Percentiles rank a stretch among this genome's conserved stretches.
Conservation (phyloP, 1,284 basidiomycete species). For the Somion occarium region DNA sequence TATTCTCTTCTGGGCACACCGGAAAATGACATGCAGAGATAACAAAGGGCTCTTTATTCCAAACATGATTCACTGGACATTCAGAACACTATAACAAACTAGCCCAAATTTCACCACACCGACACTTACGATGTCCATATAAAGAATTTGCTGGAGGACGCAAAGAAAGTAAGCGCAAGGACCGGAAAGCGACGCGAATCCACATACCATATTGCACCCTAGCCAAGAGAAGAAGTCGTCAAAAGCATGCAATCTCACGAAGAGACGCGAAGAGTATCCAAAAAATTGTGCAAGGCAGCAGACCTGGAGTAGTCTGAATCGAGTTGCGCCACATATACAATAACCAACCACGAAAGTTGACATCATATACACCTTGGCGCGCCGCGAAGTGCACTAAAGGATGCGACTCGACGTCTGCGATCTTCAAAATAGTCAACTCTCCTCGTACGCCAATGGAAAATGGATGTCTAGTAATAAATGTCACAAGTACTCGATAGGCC, state of each 20-base stretch:
- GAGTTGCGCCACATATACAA: constrained; percentile 19
- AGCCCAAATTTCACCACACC: too few relatives aligned
- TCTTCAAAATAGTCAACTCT: constrained; percentile 2
- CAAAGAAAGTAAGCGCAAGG: too few relatives aligned
- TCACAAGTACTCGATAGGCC: not conserved
- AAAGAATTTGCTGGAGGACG: too few relatives aligned
- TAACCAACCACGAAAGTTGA: not conserved
- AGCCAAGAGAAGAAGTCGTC: too few relatives aligned
- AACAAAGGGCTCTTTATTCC: too few relatives aligned
- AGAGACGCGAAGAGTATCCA: constrained; percentile 13
- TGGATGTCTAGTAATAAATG: not conserved
- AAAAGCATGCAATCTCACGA: constrained; percentile 12
- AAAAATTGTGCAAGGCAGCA: constrained; percentile 20
- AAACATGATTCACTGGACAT: too few relatives aligned
- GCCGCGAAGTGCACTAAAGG: constrained; percentile 28
- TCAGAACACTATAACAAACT: too few relatives aligned
- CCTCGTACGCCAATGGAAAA: constrained; percentile 2
- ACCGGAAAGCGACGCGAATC: too few relatives aligned
- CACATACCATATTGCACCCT: too few relatives aligned
- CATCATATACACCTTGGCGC: constrained; percentile 3
- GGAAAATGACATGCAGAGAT: too few relatives aligned
- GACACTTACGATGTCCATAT: too few relatives aligned
- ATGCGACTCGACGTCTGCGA: constrained; percentile 7
- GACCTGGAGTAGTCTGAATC: constrained; percentile 29
- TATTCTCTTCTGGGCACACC: too few relatives aligned